Evolutionary conservation across 176 grass and related monocot species (phyloP).

Genomic region (Carex cristatella): DNA sequence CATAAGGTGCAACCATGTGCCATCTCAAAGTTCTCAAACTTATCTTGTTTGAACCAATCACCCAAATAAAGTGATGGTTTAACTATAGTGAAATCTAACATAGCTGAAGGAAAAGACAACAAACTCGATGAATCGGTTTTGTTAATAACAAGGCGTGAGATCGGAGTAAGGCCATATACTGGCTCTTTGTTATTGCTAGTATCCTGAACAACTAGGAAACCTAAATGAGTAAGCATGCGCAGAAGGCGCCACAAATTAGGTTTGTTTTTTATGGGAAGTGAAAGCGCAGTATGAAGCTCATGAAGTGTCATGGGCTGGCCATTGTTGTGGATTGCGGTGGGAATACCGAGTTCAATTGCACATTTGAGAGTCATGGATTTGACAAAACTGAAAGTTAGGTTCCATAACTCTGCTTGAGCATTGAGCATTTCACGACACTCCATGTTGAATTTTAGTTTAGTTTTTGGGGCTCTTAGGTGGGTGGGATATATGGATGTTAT

Average conservation of each 20-base stretch:
- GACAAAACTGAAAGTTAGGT: slow-evolving; percentile 32
- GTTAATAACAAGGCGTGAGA: slow-evolving; percentile 27
- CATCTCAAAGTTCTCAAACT: slow-evolving; percentile 7
- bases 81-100: slow-evolving; percentile 19
- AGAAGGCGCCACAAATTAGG: slow-evolving; percentile 31
- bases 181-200: not conserved
- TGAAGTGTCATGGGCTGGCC: slow-evolving; percentile 25
- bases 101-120: not conserved
- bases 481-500: not conserved
- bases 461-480: not conserved
- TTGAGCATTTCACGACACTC: too few relatives aligned
- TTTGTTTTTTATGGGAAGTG: slow-evolving; percentile 12
- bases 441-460: not conserved
- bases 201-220: slow-evolving; percentile 8
- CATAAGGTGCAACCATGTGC: slow-evolving; percentile 18
- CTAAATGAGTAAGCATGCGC: slow-evolving; percentile 24
- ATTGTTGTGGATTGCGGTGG: slow-evolving; percentile 33
- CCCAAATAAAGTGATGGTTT: slow-evolving; percentile 16
- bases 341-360: slow-evolving; percentile 38
- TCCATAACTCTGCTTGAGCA: slow-evolving; percentile 25
- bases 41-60: slow-evolving; percentile 26
- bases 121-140: not conserved
- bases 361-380: slow-evolving; percentile 40
- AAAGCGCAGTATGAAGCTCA: slow-evolving; percentile 9
- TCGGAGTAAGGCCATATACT: too few relatives aligned